phyloP scores from a whole-genome alignment of 148 eudicot species.

The Rhododendron vialii region DNA sequence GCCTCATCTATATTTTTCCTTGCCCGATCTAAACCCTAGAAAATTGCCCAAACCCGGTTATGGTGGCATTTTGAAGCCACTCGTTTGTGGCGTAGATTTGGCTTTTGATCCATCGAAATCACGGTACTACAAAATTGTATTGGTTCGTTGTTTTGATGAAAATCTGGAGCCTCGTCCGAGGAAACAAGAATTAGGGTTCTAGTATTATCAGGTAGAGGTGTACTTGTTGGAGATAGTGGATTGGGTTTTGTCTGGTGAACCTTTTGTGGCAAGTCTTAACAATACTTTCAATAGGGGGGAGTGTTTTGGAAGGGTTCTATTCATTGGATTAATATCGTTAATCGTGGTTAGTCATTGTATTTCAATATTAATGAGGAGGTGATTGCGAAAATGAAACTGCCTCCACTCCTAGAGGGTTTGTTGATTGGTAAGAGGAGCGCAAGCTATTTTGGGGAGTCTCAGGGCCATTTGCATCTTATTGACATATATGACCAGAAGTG shows the following conservation, averaged over 20 bases:
- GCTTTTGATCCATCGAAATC: neutral
- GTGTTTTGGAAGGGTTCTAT: neutral
- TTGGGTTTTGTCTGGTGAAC: neutral
- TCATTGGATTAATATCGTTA: neutral
- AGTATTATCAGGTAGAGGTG: neutral
- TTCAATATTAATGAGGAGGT: too few relatives aligned
- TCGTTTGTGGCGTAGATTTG: neutral
- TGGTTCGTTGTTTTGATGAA: neutral
- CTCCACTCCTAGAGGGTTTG: neutral
- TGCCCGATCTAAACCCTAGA: neutral
- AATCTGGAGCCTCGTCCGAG: neutral
- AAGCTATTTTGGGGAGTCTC: constrained; percentile 31
- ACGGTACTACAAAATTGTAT: neutral
- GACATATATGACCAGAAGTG: constrained; percentile 31
- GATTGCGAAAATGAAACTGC: neutral
- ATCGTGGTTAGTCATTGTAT: neutral
- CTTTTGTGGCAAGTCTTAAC: neutral
- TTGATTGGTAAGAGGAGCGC: neutral
- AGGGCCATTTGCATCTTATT: constrained; percentile 42
- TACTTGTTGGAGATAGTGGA: neutral
- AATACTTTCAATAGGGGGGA: neutral
- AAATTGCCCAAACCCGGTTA: neutral
- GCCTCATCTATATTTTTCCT: neutral
- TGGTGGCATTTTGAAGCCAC: neutral
- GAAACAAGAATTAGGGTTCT: neutral